Evolutionary conservation across 164 flowering plant species (phyloP), one percentile per base, ranked within the genome.

Genomic region (Dillenia suffruticosa): DNA sequence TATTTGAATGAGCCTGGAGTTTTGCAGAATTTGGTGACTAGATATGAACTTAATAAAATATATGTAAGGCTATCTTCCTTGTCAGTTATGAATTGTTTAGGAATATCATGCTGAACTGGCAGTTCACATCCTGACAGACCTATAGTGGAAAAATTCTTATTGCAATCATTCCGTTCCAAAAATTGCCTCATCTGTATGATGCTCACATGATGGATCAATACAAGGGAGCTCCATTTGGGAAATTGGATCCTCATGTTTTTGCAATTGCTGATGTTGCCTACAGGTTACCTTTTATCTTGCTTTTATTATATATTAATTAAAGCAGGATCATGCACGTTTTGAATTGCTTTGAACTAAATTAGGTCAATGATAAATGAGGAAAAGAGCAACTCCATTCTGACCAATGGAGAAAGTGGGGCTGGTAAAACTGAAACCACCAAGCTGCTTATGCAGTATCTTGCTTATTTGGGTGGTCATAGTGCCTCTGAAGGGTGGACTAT

Each of bases 381-480:
- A 32, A 83, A 84, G 70, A 82, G 83, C 72, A 88, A 84, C 66
- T 85, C 88, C 44, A 84, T 89, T 62, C 71, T 89, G 62, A 91
- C 87, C 46, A 89, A 93, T 65, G 96, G 96, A 19, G 96, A 90
- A 79, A 88, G 97, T 74, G 96, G 93, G 24, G 88, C 97, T 54
- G 96, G 97, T 59, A 91, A 91, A 75, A 91, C 97, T 43, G 97
- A 88, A 67, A 89, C 91, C 10, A 88, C 97, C 17, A 91, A 88
- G 76, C 85, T 91, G 97, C 86, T 91, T 58, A 88, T 88, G 97
- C 82, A 81, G 12, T 91, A 89, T 65, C 86, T 91, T 70, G 97
- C 92, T n/a, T 82, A 71, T 76, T 61, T 91, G 74, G 96, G 91
- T 52, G 93, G 97, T 15, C 77, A 74, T 54, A 58, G 70, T 59